These are phyloP conservation scores for Coemansia sp. DNA, from an alignment of 192 early-diverging fungal genomes.

Conservation along the genomic window DNA sequence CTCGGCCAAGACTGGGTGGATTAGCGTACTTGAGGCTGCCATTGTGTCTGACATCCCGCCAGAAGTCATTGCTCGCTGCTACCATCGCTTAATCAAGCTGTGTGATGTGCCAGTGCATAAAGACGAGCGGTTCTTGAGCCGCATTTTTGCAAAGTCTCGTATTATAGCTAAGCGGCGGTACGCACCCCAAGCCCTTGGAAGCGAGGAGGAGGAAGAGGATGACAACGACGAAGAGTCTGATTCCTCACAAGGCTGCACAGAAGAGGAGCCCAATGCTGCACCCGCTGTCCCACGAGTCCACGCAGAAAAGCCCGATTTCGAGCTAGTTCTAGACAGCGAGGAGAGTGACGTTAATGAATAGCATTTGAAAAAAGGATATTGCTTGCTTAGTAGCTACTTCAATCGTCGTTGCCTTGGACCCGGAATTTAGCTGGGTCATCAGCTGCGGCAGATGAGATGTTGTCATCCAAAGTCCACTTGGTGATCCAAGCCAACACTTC, in stretches of 20 bases:
- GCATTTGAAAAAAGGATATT: neutral
- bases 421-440: neutral
- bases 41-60: constrained; percentile 28
- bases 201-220: no score
- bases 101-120: constrained; percentile 13
- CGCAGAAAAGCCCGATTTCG: neutral
- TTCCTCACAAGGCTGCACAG: neutral
- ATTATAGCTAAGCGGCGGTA: neutral
- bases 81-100: constrained; percentile 22
- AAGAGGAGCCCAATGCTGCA: neutral
- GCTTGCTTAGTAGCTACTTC: neutral
- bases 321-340: neutral
- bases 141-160: neutral
- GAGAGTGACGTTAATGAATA: neutral
- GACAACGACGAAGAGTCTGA: neutral
- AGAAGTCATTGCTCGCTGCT: constrained; percentile 38
- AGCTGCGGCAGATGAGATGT: neutral
- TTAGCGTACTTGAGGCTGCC: constrained; percentile 24
- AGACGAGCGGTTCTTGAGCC: neutral
- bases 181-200: neutral
- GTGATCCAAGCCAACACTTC: constrained; percentile 68
- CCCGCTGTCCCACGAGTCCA: neutral
- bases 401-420: neutral
- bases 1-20: constrained; percentile 21
- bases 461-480: constrained; percentile 20